phyloP scores from a whole-genome alignment of 148 eudicot species.

The Pouteria glomerata region DNA sequence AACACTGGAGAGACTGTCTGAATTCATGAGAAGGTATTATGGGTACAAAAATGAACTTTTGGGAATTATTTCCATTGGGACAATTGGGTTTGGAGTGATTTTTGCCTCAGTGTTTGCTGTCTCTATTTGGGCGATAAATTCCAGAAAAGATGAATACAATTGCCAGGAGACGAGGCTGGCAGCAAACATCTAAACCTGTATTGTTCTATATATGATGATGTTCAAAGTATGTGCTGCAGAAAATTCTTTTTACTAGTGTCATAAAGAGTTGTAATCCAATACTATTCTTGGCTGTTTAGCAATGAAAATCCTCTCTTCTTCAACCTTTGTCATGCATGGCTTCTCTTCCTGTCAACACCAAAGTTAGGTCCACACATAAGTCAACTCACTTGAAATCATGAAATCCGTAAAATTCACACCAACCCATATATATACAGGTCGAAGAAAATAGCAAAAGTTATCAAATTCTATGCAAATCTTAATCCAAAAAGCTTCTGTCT shows the following conservation, averaged over 20 bases:
- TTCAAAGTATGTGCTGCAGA: not conserved
- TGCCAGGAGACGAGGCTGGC: not conserved
- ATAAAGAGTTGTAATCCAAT: not conserved
- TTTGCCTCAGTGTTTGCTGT: not conserved
- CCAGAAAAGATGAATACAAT: not conserved
- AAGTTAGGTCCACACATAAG: slow-evolving; percentile 6
- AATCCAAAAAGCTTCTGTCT: too few relatives aligned
- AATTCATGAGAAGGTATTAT: not conserved
- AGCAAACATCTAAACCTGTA: not conserved
- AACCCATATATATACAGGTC: slow-evolving; percentile 13
- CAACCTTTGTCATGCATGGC: slow-evolving; percentile 40
- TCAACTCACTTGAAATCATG: not conserved
- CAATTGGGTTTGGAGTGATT: not conserved
- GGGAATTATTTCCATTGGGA: not conserved
- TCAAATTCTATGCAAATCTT: slow-evolving; percentile 11
- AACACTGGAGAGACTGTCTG: not conserved
- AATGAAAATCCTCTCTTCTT: slow-evolving; percentile 8
- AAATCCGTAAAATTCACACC: slow-evolving; percentile 14
- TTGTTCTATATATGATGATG: not conserved
- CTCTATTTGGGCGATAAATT: not conserved
- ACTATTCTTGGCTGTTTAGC: slow-evolving; percentile 18
- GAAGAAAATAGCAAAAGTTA: slow-evolving; percentile 15
- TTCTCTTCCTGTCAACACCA: slow-evolving; percentile 26
- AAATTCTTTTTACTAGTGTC: not conserved
- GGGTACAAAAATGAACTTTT: not conserved